Evolutionary conservation across 805 yeast genomes (phyloP).

Genomic region (Pichia cephalocereana): DNA sequence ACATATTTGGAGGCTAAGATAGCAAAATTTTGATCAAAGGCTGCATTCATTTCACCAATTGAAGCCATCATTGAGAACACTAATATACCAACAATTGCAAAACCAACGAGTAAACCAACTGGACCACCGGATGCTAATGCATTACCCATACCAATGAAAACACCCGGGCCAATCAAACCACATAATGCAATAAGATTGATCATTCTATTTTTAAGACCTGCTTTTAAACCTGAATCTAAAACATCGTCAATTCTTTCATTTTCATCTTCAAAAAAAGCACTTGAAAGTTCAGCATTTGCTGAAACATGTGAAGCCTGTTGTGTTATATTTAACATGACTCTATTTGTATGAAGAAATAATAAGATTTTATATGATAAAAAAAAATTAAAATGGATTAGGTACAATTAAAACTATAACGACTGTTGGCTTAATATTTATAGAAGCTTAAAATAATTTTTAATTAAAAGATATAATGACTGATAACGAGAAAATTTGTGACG

Average conservation of each 20-base stretch:
- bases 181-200: constrained; percentile 21
- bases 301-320: constrained; percentile 7
- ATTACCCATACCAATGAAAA: constrained; percentile 39
- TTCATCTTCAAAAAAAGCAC: constrained; percentile 7
- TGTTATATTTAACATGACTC: neutral
- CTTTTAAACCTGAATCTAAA: constrained; percentile 11
- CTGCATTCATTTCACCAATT: constrained; percentile 47
- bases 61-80: constrained; percentile 48
- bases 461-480: no score
- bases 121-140: constrained; percentile 45
- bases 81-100: constrained; percentile 41
- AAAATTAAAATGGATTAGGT: no score
- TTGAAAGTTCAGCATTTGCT: constrained; percentile 6
- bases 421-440: no score
- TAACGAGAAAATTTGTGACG: no score
- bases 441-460: no score
- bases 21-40: constrained; percentile 46
- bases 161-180: constrained; percentile 56
- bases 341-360: neutral
- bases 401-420: no score
- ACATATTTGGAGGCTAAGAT: constrained; percentile 41
- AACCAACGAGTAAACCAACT: constrained; percentile 40
- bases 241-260: constrained; percentile 13
- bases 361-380: no score
- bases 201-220: constrained; percentile 16